These are phyloP conservation scores for Botrytis byssoidea DNA, from an alignment of 2,329 filamentous ascomycete species.

Conservation along the genomic window DNA sequence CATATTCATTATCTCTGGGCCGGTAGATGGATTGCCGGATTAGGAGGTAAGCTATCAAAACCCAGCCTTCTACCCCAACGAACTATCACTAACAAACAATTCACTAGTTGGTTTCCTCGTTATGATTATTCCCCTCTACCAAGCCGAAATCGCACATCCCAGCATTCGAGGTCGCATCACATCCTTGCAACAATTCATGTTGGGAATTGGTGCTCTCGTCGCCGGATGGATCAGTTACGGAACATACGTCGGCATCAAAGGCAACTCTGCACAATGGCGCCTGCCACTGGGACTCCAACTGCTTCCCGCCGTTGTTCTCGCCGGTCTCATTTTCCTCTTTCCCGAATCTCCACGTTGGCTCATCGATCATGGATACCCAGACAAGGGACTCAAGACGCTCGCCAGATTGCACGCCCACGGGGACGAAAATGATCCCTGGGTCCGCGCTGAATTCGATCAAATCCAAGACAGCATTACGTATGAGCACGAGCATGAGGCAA, in stretches of 20 bases:
- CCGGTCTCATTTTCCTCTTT: slow-evolving; percentile 58
- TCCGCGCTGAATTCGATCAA: slow-evolving; percentile 60
- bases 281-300: slow-evolving; percentile 53
- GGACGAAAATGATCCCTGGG: slow-evolving; percentile 57
- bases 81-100: neutral
- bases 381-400: slow-evolving; percentile 56
- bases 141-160: slow-evolving; percentile 77
- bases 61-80: too few relatives aligned
- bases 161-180: slow-evolving; percentile 71
- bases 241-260: slow-evolving; percentile 39
- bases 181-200: slow-evolving; percentile 77
- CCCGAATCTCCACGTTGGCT: slow-evolving; percentile 66
- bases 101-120: slow-evolving; percentile 20
- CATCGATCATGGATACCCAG: slow-evolving; percentile 56
- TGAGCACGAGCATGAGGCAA: slow-evolving; percentile 58
- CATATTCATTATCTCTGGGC: slow-evolving; percentile 62
- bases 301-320: slow-evolving; percentile 54
- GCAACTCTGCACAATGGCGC: slow-evolving; percentile 38
- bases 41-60: slow-evolving; percentile 45
- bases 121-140: slow-evolving; percentile 39
- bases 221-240: slow-evolving; percentile 75
- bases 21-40: slow-evolving; percentile 67
- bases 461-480: slow-evolving; percentile 61
- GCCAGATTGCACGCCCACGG: slow-evolving; percentile 61
- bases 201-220: slow-evolving; percentile 70